Evolutionary conservation across 2,329 filamentous ascomycete species (phyloP).

Genomic region (Trichoderma harzianum): DNA sequence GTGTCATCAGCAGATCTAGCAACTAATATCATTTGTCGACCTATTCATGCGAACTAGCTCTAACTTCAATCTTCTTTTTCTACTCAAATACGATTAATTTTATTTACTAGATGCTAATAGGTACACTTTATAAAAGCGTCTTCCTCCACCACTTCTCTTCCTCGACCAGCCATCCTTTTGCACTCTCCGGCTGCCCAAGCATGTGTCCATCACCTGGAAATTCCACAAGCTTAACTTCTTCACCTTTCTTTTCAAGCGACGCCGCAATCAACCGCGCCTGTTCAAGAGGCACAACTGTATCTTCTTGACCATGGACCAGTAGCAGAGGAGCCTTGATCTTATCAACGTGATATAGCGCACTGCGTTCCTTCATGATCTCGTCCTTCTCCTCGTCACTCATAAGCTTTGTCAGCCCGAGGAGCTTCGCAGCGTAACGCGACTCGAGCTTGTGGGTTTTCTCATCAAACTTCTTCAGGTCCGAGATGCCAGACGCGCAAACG

Average conservation of each 20-base stretch:
- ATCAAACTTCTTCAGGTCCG: conserved; percentile 45
- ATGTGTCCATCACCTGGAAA: conserved; percentile 51
- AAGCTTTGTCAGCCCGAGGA: conserved; percentile 35
- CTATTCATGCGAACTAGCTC: neutral
- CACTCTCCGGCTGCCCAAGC: conserved; percentile 41
- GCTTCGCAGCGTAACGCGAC: conserved; percentile 44
- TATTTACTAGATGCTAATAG: neutral
- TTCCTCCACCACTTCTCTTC: conserved; percentile 48
- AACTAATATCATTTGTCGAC: neutral
- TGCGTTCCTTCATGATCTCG: conserved; percentile 43
- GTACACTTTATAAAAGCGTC: conserved; percentile 27
- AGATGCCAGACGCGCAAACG: conserved; percentile 49
- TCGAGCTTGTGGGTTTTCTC: conserved; percentile 56
- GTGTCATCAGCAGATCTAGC: neutral
- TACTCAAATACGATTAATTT: neutral
- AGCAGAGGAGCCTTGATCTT: conserved; percentile 49
- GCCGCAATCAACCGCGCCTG: conserved; percentile 53
- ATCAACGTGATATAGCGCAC: conserved; percentile 47
- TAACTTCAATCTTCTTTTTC: neutral
- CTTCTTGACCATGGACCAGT: conserved; percentile 53
- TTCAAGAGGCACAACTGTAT: conserved; percentile 56
- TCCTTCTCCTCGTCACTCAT: conserved; percentile 39
- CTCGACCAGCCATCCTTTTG: conserved; percentile 39
- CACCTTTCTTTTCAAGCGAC: conserved; percentile 39
- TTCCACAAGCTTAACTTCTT: conserved; percentile 45